Evolutionary conservation across 2,329 filamentous ascomycete genomes (phyloP).

Genomic region (Akanthomyces dipterigenus): DNA sequence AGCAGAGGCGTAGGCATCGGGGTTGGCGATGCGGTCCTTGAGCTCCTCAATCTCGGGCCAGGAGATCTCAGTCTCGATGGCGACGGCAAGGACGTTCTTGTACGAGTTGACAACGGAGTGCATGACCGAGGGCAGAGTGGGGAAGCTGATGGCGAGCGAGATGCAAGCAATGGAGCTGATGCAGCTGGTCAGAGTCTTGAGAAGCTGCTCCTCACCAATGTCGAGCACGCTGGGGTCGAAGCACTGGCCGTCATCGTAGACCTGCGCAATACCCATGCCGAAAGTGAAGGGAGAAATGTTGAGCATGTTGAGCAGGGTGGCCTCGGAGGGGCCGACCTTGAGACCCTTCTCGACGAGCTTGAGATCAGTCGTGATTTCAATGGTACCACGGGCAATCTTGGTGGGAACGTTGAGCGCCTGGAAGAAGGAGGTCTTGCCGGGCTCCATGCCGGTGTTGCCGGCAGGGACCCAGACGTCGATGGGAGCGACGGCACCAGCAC

Average conservation of each 20-base stretch:
- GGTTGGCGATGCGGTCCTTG: slow-evolving; percentile 99
- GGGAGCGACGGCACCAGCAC: slow-evolving; percentile 95
- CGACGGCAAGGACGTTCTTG: slow-evolving; percentile 92
- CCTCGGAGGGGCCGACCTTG: slow-evolving; percentile 99
- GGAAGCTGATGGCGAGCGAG: slow-evolving; percentile 91
- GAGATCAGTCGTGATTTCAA: slow-evolving; percentile 97
- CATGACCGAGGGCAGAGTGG: slow-evolving; percentile 90
- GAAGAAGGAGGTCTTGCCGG: slow-evolving; percentile 99
- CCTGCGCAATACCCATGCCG: slow-evolving; percentile 92
- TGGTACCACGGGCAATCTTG: slow-evolving; percentile 99
- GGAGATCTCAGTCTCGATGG: slow-evolving; percentile 81
- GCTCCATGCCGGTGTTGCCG: slow-evolving; percentile 99
- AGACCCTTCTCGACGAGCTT: slow-evolving; percentile 89
- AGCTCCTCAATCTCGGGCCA: slow-evolving; percentile 96
- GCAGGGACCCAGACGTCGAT: slow-evolving; percentile 90
- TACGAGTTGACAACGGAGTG: slow-evolving; percentile 96
- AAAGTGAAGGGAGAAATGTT: slow-evolving; percentile 99
- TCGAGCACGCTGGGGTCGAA: slow-evolving; percentile 84
- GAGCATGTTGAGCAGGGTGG: slow-evolving; percentile 97
- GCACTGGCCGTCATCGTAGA: slow-evolving; percentile 95
- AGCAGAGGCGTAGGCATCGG: slow-evolving; percentile 85
- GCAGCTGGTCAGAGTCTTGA: slow-evolving; percentile 72
- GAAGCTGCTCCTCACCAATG: slow-evolving; percentile 90
- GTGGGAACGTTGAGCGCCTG: slow-evolving; percentile 99
- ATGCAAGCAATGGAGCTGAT: slow-evolving; percentile 82